Evolutionary conservation across 148 eudicot genomes (phyloP), one percentile per base, ranked within the genome.

Genomic region (Gaultheria prostrata): DNA sequence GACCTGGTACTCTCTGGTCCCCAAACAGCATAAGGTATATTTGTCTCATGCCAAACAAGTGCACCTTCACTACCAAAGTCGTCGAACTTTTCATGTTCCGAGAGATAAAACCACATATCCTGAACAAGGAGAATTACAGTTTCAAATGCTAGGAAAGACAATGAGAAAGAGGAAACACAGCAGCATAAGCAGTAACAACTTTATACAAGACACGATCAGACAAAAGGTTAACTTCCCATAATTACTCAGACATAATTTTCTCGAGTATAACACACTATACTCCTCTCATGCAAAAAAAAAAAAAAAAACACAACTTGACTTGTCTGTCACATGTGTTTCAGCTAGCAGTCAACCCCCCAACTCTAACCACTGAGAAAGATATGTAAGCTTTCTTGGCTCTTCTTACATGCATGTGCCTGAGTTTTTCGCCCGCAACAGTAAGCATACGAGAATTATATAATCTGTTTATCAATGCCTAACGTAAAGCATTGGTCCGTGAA

Each of bases 21-120:
- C 99, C 99, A 97, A 35, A 90, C 93, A 67, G 99, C 99, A 86
- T 95, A 97, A 61, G 99, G 98, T 83, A 97, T 93, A 85, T 92
- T 94, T 73, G 97, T 88, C 93, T 97, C 99, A 80, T 97, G 98
- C 99, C 99, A 97, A 56, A 97, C 79, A 83, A 97, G 99, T 79
- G 99, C 94, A 77, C 85, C 87, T 87, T 95, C 99, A 43, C 86
- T 91, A 69, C 95, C 91, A 79, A 95, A 97, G 82, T 97, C 98
- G 21, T 65, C 90, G 82, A 97, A 97, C 78, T 85, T 93, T 32
- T 97, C 94, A 46, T 92, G 86, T 82, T 95, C 99, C 32, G 97
- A 94, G 33, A 95, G 86, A 82, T 97, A 97, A 57, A 97, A 79
- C 98, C 98, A 97, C 98, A 93, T 92, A 88, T 97, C 98, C 99